A percentile compares a stretch with the other conserved stretches of the same genome.
Evolutionary conservation across 2,329 filamentous ascomycete genomes (phyloP).

Genomic region (Dactylellina drechsleri): DNA sequence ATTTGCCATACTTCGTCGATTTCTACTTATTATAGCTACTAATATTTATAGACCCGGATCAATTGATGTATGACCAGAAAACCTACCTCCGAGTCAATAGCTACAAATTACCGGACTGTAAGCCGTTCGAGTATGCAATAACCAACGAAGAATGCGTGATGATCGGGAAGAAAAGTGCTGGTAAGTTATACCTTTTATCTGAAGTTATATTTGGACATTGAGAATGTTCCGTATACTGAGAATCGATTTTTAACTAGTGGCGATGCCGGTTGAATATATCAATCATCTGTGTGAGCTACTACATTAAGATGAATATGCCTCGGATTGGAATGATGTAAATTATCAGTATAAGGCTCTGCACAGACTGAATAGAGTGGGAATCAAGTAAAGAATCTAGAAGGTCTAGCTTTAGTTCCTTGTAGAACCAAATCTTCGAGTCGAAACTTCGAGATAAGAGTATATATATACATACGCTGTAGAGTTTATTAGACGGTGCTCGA

Average conservation of each 20-base stretch:
- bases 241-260: not conserved
- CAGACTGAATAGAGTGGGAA: too few relatives aligned
- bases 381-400: not conserved
- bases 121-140: conserved; percentile 19
- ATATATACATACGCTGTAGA: too few relatives aligned
- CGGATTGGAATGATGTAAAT: too few relatives aligned
- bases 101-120: conserved; percentile 19
- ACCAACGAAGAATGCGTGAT: conserved; percentile 16
- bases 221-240: not conserved
- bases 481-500: too few relatives aligned
- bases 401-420: not conserved
- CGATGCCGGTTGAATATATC: conserved; percentile 28
- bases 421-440: too few relatives aligned
- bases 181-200: conserved; percentile 9
- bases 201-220: not conserved
- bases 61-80: conserved; percentile 20
- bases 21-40: not conserved
- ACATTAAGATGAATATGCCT: conserved; percentile 4
- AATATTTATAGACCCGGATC: conserved; percentile 8
- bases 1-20: too few relatives aligned
- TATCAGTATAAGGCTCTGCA: too few relatives aligned
- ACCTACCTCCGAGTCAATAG: conserved; percentile 32
- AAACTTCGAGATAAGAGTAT: too few relatives aligned
- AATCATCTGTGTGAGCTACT: conserved; percentile 33
- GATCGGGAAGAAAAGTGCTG: conserved; percentile 2